phyloP scores from a whole-genome alignment of 768 basidiomycete genomes.

The Amanita thiersii region DNA sequence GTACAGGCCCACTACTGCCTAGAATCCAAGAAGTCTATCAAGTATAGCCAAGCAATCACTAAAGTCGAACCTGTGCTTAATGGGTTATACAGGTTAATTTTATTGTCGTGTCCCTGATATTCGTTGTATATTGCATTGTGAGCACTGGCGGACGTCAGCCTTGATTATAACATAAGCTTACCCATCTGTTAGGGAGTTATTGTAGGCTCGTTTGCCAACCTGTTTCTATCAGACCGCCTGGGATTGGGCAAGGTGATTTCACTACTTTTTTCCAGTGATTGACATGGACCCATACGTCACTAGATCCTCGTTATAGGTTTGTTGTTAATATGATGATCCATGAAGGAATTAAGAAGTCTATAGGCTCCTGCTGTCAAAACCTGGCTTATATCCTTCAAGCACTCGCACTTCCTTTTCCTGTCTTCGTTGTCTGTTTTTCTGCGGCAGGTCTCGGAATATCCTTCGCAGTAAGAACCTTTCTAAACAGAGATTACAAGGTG shows the following conservation, averaged over 20 bases:
- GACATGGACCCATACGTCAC: too few species aligned
- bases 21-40: slow-evolving; percentile 52
- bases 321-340: not conserved
- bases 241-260: slow-evolving; percentile 42
- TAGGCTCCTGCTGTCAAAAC: too few species aligned
- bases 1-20: slow-evolving; percentile 70
- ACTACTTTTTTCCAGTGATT: too few species aligned
- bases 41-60: slow-evolving; percentile 20
- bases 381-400: slow-evolving; percentile 46
- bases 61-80: not conserved
- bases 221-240: slow-evolving; percentile 26
- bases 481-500: not conserved
- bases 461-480: slow-evolving; percentile 29
- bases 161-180: not conserved
- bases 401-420: slow-evolving; percentile 56
- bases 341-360: slow-evolving; percentile 40
- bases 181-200: slow-evolving; percentile 27
- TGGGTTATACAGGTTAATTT: slow-evolving; percentile 33
- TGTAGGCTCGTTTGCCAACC: slow-evolving; percentile 30
- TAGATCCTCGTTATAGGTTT: too few species aligned
- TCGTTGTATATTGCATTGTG: slow-evolving; percentile 35
- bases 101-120: slow-evolving; percentile 52
- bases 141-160: slow-evolving; percentile 10
- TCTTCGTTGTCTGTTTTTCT: slow-evolving; percentile 40
- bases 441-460: slow-evolving; percentile 36